Evolutionary conservation across 2,329 filamentous ascomycete genomes (phyloP).

Genomic region (Talaromyces atroroseus): DNA sequence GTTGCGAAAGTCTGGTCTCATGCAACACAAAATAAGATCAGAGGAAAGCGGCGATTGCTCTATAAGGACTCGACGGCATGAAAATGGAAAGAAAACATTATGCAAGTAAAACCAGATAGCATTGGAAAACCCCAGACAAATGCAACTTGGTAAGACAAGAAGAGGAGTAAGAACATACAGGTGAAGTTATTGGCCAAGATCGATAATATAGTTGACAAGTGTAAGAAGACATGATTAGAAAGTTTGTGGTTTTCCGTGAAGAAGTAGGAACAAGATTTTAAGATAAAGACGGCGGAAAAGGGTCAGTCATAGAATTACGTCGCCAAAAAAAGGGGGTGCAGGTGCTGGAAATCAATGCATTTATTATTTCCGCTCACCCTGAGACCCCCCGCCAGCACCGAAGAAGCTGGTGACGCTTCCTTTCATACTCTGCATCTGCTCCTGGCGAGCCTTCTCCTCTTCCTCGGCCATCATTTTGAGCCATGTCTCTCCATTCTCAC

Average conservation of each 20-base stretch:
- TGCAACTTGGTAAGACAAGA: conserved; percentile 9
- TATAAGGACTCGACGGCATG: background rate
- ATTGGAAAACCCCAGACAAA: conserved; percentile 6
- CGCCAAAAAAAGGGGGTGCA: background rate
- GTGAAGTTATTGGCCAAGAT: background rate
- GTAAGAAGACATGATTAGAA: conserved; percentile 12
- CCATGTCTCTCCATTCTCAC: conserved; percentile 91
- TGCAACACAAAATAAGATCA: background rate
- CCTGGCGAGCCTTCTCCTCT: conserved; percentile 83
- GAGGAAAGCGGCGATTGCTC: conserved; percentile 8
- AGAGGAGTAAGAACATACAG: conserved; percentile 2
- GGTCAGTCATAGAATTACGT: background rate
- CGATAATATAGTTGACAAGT: background rate
- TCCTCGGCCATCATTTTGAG: conserved; percentile 87
- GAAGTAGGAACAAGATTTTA: background rate
- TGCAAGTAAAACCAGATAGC: background rate
- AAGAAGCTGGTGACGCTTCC: conserved; percentile 60
- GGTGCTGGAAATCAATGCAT: background rate
- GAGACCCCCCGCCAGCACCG: conserved; percentile 30
- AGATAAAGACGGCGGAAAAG: background rate
- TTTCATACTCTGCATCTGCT: conserved; percentile 91
- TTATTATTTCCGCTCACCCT: conserved; percentile 11
- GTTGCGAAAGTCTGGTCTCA: background rate
- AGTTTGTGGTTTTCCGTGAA: background rate
- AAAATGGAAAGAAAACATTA: background rate